These are phyloP conservation scores for Corrigiola litoralis DNA, from an alignment of 179 eudicot species.

Conservation along the genomic window DNA sequence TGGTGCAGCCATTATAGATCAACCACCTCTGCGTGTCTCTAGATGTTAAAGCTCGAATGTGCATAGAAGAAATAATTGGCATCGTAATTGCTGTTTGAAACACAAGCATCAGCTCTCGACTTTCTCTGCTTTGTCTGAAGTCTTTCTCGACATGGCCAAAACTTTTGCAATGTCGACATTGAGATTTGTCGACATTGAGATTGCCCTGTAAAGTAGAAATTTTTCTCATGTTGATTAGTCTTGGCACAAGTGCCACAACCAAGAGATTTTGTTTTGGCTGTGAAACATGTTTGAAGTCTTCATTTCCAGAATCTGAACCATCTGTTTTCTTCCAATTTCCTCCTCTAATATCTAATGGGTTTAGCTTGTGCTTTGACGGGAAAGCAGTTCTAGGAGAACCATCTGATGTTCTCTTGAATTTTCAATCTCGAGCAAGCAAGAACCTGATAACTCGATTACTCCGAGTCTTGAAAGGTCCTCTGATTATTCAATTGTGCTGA, in stretches of 20 bases:
- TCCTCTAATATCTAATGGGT: neutral
- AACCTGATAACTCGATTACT: neutral
- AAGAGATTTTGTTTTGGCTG: neutral
- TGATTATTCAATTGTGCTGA: constrained; percentile 6
- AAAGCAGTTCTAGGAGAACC: constrained; percentile 4
- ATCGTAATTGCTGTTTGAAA: neutral
- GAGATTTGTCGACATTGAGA: too few relatives aligned
- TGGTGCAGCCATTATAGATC: constrained; percentile 12
- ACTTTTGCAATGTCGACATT: constrained; percentile 3
- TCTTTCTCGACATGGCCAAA: neutral
- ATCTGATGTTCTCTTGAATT: neutral
- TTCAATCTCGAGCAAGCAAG: constrained; percentile 3
- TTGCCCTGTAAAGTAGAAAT: neutral
- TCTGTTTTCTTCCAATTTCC: too few relatives aligned
- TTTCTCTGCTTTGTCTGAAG: neutral
- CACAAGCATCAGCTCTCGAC: too few relatives aligned
- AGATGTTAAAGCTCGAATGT: neutral
- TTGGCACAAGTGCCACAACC: constrained; percentile 8
- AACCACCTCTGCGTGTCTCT: neutral
- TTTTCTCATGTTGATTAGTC: neutral
- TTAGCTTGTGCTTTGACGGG: neutral
- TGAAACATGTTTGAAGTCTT: neutral
- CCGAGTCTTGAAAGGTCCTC: neutral
- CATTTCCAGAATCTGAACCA: too few relatives aligned
- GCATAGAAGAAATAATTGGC: neutral